Percentiles rank a stretch among this genome's conserved stretches.
Conservation (phyloP, 495 filamentous ascomycete genomes). For the Hypoxylon lienhwacheense region DNA sequence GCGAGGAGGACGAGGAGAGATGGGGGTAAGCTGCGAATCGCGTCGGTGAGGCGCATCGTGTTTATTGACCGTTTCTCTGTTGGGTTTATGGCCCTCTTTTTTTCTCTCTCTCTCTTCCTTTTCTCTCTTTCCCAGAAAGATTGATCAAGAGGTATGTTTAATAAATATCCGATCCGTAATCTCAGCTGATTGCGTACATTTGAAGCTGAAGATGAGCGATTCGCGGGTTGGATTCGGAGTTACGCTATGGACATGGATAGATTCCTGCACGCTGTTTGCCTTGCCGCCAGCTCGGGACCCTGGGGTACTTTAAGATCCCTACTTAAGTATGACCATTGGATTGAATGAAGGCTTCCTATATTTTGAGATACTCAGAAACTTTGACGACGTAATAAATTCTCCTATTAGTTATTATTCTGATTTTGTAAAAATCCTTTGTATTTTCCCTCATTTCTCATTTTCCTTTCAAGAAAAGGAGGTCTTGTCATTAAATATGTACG, state of each 20-base stretch:
- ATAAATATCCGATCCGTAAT: neutral
- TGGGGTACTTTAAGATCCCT: too few species aligned
- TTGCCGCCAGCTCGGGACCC: constrained; percentile 19
- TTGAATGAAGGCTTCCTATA: too few species aligned
- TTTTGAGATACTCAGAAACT: too few species aligned
- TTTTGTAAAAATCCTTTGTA: too few species aligned
- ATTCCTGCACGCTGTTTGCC: constrained; percentile 8
- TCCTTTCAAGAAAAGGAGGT: too few species aligned
- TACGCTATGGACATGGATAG: constrained; percentile 1
- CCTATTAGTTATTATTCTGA: too few species aligned
- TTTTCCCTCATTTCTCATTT: too few species aligned
- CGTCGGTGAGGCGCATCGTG: constrained; percentile 44
- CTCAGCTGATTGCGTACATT: neutral
- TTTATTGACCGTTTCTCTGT: neutral
- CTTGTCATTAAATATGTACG: too few species aligned
- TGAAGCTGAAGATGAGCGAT: constrained; percentile 6
- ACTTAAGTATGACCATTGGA: neutral
- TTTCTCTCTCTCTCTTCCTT: too few species aligned
- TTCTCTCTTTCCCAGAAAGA: too few species aligned
- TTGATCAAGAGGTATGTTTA: neutral
- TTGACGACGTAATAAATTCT: too few species aligned
- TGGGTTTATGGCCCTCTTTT: too few species aligned
- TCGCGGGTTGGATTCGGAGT: neutral
- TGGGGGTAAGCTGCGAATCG: constrained; percentile 49
- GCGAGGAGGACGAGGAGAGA: constrained; percentile 53